Evolutionary conservation across 1,139 yeast genomes (phyloP), one percentile per base, ranked within the genome.

Genomic region (Barnettozyma hawaiiensis): DNA sequence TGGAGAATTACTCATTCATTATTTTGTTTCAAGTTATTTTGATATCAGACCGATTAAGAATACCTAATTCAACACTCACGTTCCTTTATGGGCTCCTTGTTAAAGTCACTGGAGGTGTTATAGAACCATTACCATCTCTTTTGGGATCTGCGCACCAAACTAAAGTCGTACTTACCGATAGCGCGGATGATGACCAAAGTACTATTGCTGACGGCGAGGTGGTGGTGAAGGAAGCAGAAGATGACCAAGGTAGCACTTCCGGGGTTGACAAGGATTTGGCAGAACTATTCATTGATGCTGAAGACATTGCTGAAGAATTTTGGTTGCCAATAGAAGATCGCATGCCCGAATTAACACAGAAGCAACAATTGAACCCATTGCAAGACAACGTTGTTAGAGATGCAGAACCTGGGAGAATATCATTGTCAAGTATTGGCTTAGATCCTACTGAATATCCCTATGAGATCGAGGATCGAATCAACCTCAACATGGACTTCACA

Each of bases 11-110:
- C 27, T 28, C 41, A 1, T 28, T 45, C 18, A 11, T 46, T 10
- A 21, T 47, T 31, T 7, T 51, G 9, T 49, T 42, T 32, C 53
- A 50, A 20, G 19, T 38, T 14, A 37, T 51, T 6, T 34, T 45
- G 23, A 14, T 46, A 9, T 40, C 53, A 5, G 53, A 50, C 29
- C 19, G 26, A 3, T 22, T 37, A 6, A 31, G 34, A 1, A 35
- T 36, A n/a, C 41, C 45, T 4, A 44, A 44, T 28, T 44, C 51
- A 7, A 42, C 38, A 16, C 31, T 49, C 21, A 47, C 48, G 11
- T 49, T 44, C 22, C 19, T 47, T 4, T 49, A 51, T 16, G 47
- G 46, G 1, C 21, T 40, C 14, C 39, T 32, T 9, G 7, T 28
- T 16, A 39, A 27, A n/a, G 18, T 32, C 11, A 12, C 16, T 4